phyloP scores from a whole-genome alignment of 1,284 basidiomycete species.

The Phellinidium pouzarii region DNA sequence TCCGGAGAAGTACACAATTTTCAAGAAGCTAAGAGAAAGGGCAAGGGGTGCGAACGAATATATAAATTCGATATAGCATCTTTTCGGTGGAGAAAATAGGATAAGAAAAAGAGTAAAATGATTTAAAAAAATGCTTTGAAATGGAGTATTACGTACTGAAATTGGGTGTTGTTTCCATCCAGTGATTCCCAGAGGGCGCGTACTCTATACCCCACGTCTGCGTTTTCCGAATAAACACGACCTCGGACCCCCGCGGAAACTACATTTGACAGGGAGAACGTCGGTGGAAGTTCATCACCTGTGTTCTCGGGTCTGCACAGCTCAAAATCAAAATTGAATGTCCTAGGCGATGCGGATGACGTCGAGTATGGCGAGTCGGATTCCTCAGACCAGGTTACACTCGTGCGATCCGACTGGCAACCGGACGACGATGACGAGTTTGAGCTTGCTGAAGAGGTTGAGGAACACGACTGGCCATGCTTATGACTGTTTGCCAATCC shows the following conservation, averaged over 20 bases:
- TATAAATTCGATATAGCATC: neutral
- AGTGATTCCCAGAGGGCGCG: conserved; percentile 53
- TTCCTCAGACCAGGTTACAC: conserved; percentile 4
- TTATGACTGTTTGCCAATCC: neutral
- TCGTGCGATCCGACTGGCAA: neutral
- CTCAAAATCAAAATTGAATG: conserved; percentile 52
- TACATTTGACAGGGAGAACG: conserved; percentile 36
- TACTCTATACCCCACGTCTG: conserved; percentile 48
- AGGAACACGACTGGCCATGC: neutral
- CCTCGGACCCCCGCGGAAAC: conserved; percentile 26
- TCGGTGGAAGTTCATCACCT: conserved; percentile 56
- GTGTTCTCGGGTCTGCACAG: conserved; percentile 42
- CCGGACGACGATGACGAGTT: conserved; percentile 1
- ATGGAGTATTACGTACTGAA: conserved; percentile 39
- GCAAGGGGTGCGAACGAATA: neutral
- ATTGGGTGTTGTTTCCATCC: conserved; percentile 36
- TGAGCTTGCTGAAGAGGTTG: conserved; percentile 34
- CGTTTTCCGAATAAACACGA: conserved; percentile 34
- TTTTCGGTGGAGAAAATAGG: neutral
- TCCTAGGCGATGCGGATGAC: conserved; percentile 27
- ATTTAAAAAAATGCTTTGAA: neutral
- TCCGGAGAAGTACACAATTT: neutral
- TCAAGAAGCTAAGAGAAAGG: neutral
- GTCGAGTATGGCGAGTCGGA: conserved; percentile 9
- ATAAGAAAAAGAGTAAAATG: neutral